Percentiles rank a stretch among this genome's conserved stretches.
These are phyloP conservation scores for Kluyveromyces dobzhanskii DNA, from an alignment of 805 yeast species.

Conservation along the genomic window DNA sequence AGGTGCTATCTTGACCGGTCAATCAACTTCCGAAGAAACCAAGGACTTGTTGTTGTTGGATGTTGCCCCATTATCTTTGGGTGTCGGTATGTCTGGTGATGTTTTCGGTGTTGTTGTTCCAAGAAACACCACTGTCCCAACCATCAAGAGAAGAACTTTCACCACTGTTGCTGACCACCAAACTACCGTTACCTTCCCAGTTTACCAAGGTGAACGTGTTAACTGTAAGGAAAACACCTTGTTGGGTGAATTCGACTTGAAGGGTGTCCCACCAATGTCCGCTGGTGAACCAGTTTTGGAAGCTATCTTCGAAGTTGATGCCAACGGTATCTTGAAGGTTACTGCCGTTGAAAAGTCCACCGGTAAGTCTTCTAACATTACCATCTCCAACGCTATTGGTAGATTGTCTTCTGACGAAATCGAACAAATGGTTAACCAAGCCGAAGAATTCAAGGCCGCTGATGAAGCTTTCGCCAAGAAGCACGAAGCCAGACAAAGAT, in stretches of 20 bases:
- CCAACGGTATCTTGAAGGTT: conserved; percentile 99
- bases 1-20: conserved; percentile 97
- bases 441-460: conserved; percentile 97
- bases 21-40: conserved; percentile 81
- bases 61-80: conserved; percentile 96
- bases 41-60: conserved; percentile 92
- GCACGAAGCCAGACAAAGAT: conserved; percentile 98
- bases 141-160: conserved; percentile 97
- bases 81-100: conserved; percentile 99
- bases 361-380: conserved; percentile 96
- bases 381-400: conserved; percentile 98
- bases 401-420: conserved; percentile 94
- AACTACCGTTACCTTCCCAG: conserved; percentile 98
- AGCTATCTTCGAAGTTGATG: conserved; percentile 98
- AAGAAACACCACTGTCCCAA: conserved; percentile 99
- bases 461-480: conserved; percentile 99
- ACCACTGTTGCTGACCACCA: conserved; percentile 98
- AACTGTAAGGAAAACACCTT: conserved; percentile 95
- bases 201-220: conserved; percentile 99
- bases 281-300: conserved; percentile 99
- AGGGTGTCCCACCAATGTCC: conserved; percentile 96
- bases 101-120: conserved; percentile 98
- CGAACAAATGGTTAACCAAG: conserved; percentile 97
- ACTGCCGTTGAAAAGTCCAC: conserved; percentile 98
- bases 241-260: conserved; percentile 97